phyloP scores from a whole-genome alignment of 1,139 yeast genomes.

The Arxiozyma slooffiae region DNA sequence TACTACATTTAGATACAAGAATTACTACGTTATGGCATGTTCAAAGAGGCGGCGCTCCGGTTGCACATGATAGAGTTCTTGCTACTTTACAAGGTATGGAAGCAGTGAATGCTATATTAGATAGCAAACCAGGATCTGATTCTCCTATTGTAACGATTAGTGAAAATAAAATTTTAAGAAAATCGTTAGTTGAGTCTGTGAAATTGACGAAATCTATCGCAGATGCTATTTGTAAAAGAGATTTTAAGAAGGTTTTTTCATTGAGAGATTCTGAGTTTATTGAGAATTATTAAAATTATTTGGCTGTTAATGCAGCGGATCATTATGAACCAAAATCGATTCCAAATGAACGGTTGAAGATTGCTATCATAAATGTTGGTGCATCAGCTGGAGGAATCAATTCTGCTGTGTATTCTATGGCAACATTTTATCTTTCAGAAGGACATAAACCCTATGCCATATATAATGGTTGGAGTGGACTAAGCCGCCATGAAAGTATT shows the following conservation, averaged over 20 bases:
- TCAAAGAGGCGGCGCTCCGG: conserved; percentile 97
- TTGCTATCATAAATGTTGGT: conserved; percentile 85
- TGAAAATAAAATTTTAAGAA: conserved; percentile 78
- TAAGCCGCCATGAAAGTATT: conserved; percentile 70
- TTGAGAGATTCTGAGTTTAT: conserved; percentile 84
- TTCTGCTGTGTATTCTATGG: conserved; percentile 88
- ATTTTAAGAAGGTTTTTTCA: conserved; percentile 76
- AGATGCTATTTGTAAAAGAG: conserved; percentile 63
- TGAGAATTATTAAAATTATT: conserved; percentile 64
- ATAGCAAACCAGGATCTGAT: conserved; percentile 80
- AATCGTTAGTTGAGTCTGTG: conserved; percentile 83
- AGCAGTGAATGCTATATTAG: conserved; percentile 88
- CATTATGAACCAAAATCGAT: conserved; percentile 46
- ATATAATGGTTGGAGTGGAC: conserved; percentile 84
- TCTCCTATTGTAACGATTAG: conserved; percentile 89
- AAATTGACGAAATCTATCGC: conserved; percentile 79
- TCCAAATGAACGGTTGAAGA: conserved; percentile 39
- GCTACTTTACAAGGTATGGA: conserved; percentile 97
- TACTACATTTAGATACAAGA: conserved; percentile 81
- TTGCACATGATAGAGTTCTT: conserved; percentile 78
- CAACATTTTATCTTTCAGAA: conserved; percentile 76
- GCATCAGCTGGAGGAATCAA: conserved; percentile 97
- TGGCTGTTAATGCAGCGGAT: conserved; percentile 60
- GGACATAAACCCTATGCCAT: conserved; percentile 87
- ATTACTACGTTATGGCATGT: conserved; percentile 94